phyloP scores from a whole-genome alignment of 2,329 filamentous ascomycete species.

The Penicillium sp. region DNA sequence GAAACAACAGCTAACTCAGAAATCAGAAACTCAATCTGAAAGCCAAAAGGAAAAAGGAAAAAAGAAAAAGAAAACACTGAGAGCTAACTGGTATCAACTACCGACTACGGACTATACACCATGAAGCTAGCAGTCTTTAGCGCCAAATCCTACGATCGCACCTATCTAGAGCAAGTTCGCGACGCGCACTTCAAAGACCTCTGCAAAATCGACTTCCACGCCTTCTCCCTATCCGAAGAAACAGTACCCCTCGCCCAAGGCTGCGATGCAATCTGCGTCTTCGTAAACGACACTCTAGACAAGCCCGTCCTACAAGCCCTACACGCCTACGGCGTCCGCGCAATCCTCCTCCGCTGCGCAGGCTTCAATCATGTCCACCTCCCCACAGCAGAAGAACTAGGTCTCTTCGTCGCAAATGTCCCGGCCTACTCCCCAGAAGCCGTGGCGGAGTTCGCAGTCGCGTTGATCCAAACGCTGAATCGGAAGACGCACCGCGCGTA shows the following conservation, averaged over 20 bases:
- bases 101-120: not conserved
- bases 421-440: slow-evolving; percentile 70
- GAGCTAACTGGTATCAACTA: no score
- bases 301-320: slow-evolving; percentile 55
- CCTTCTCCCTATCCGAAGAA: slow-evolving; percentile 57
- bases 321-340: slow-evolving; percentile 53
- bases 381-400: slow-evolving; percentile 53
- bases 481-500: slow-evolving; percentile 68
- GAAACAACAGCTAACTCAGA: no score
- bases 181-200: slow-evolving; percentile 28
- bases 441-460: slow-evolving; percentile 70
- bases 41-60: not conserved
- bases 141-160: slow-evolving; percentile 64
- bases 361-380: slow-evolving; percentile 70
- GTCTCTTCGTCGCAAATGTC: slow-evolving; percentile 65
- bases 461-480: slow-evolving; percentile 67
- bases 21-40: not conserved
- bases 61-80: not conserved
- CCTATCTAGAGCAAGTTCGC: slow-evolving; percentile 52
- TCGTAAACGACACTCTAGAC: slow-evolving; percentile 65
- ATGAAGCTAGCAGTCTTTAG: slow-evolving; percentile 67
- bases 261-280: slow-evolving; percentile 63
- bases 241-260: slow-evolving; percentile 58
- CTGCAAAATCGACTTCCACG: slow-evolving; percentile 59
- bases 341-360: slow-evolving; percentile 66